phyloP scores from a whole-genome alignment of 305 asterid genomes.

The Fraxinus floribunda region DNA sequence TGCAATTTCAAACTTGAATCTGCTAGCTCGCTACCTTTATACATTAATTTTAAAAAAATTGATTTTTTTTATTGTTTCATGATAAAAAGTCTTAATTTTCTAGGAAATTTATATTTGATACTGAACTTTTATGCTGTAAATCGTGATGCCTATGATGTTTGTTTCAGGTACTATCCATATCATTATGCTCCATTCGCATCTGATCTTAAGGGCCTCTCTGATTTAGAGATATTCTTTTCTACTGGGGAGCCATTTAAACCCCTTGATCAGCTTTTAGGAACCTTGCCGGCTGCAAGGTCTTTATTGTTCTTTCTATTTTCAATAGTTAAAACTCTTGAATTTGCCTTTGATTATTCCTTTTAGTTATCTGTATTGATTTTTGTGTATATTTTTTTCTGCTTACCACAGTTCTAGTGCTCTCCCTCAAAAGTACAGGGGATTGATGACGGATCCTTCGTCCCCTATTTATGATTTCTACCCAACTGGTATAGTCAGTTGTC shows the following conservation, averaged over 20 bases:
- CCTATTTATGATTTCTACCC: constrained; percentile 82
- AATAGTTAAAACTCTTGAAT: constrained; percentile 13
- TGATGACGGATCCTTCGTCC: constrained; percentile 91
- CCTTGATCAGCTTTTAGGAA: constrained; percentile 96
- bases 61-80: constrained; percentile 10
- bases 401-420: constrained; percentile 75
- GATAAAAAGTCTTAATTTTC: constrained; percentile 13
- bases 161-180: constrained; percentile 88
- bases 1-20: constrained; percentile 9
- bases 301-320: constrained; percentile 4
- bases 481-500: constrained; percentile 51
- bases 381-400: constrained; percentile 7
- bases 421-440: constrained; percentile 69
- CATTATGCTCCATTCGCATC: constrained; percentile 99
- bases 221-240: constrained; percentile 84
- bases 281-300: constrained; percentile 97
- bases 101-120: constrained; percentile 1
- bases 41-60: neutral
- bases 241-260: constrained; percentile 93
- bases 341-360: constrained; percentile 17
- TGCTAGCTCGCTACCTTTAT: constrained; percentile 7
- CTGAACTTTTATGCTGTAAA: constrained; percentile 18
- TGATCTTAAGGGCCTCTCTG: constrained; percentile 76
- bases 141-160: constrained; percentile 19
- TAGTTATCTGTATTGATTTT: neutral